Percentiles rank a stretch among this genome's conserved stretches.
These are phyloP conservation scores for Gynandropsis gynandra DNA, from an alignment of 345 rosid species.

Conservation along the genomic window DNA sequence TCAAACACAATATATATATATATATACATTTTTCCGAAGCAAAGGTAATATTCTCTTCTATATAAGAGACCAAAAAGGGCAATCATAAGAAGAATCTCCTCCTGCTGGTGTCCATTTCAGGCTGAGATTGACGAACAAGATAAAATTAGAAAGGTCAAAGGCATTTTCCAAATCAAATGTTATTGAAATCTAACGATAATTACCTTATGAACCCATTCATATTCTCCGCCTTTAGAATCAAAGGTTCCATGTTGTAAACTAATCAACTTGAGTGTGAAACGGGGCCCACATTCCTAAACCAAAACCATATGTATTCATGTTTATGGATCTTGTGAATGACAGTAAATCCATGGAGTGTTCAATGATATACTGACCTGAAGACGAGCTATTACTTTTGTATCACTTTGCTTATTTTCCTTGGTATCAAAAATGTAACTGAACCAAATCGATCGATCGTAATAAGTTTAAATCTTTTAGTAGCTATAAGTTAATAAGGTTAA, in stretches of 20 bases:
- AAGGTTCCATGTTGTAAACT: constrained; percentile 90
- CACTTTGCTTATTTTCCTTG: constrained; percentile 52
- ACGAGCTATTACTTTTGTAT: constrained; percentile 54
- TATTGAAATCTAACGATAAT: constrained; percentile 30
- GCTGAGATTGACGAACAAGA: constrained; percentile 31
- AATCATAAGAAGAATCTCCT: constrained; percentile 85
- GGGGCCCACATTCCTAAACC: constrained; percentile 81
- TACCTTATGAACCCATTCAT: constrained; percentile 97
- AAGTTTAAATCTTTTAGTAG: neutral
- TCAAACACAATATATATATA: no score
- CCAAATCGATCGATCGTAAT: neutral
- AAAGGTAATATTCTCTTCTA: no score
- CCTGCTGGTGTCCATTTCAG: constrained; percentile 94
- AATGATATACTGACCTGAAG: constrained; percentile 55
- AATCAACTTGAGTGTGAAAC: constrained; percentile 68
- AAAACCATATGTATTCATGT: neutral
- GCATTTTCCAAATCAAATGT: no score
- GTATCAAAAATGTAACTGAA: constrained; percentile 71
- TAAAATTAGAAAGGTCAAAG: neutral
- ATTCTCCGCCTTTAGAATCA: constrained; percentile 80
- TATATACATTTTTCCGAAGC: no score
- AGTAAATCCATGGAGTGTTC: no score
- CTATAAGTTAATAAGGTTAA: neutral
- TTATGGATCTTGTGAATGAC: neutral
- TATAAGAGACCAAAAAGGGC: no score